Conservation (phyloP, 805 yeast genomes). For the Yarrowia sp. region DNA sequence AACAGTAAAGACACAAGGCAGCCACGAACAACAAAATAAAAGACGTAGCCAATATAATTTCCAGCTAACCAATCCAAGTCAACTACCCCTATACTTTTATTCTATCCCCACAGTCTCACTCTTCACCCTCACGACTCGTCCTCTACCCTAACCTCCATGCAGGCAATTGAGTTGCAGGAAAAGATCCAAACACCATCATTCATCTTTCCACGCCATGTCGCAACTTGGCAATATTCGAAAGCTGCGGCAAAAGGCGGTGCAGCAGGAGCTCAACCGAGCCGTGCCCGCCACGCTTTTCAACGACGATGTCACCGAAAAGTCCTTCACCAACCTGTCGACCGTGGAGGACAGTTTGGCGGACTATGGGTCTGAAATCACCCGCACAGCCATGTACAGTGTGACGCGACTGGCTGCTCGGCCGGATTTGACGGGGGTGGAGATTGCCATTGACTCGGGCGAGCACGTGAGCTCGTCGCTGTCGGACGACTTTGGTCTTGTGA, state of each 20-base stretch:
- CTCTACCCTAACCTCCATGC: conserved; percentile 8
- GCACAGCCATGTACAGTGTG: conserved; percentile 64
- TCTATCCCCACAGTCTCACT: no score
- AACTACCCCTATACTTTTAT: no score
- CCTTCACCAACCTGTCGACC: conserved; percentile 25
- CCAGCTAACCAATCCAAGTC: no score
- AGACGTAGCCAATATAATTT: no score
- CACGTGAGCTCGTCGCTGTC: conserved; percentile 52
- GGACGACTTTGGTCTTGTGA: conserved; percentile 59
- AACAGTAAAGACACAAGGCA: no score
- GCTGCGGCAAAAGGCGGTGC: conserved; percentile 20
- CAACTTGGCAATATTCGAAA: conserved; percentile 10
- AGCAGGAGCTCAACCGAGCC: conserved; percentile 17
- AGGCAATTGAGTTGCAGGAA: conserved; percentile 9
- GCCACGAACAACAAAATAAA: no score
- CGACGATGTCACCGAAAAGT: conserved; percentile 29
- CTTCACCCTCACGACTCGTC: not conserved
- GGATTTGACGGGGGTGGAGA: conserved; percentile 47
- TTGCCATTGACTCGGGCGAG: conserved; percentile 37
- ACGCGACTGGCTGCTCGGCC: conserved; percentile 66
- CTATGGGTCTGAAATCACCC: conserved; percentile 59
- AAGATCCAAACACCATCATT: conserved; percentile 3
- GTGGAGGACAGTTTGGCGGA: conserved; percentile 37
- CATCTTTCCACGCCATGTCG: conserved; percentile 10
- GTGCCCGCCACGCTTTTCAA: conserved; percentile 16